Conservation (phyloP, 1,284 basidiomycete species). For the Cerrena zonata region DNA sequence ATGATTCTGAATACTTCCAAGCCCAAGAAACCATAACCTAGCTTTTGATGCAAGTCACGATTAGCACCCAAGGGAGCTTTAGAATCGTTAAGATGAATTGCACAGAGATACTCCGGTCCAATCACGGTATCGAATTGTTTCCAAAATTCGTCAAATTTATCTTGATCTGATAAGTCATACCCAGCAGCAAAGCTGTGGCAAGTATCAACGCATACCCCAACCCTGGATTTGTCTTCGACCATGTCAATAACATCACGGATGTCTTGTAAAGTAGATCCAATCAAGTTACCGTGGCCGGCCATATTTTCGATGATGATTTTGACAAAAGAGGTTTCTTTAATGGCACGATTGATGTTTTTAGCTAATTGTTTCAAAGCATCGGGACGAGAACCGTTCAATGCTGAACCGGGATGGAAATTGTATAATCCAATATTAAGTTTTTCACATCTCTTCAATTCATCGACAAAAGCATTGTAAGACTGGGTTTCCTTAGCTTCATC, state of each 20-base stretch:
- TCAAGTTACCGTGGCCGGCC: constrained; percentile 78
- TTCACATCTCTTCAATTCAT: constrained; percentile 79
- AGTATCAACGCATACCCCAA: constrained; percentile 83
- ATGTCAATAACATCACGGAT: constrained; percentile 63
- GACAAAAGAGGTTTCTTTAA: constrained; percentile 60
- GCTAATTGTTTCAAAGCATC: constrained; percentile 66
- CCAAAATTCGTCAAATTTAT: constrained; percentile 19
- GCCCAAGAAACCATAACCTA: constrained; percentile 73
- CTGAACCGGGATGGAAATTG: constrained; percentile 85
- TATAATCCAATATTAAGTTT: constrained; percentile 69
- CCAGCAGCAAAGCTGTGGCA: constrained; percentile 63
- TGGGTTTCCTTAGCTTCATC: constrained; percentile 69
- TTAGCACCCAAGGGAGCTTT: constrained; percentile 60
- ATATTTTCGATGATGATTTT: constrained; percentile 80
- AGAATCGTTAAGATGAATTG: constrained; percentile 83
- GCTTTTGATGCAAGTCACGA: constrained; percentile 79
- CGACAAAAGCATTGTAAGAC: constrained; percentile 76
- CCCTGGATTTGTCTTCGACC: constrained; percentile 68
- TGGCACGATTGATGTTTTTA: constrained; percentile 70
- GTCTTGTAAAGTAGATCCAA: constrained; percentile 70
- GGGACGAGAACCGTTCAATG: background rate
- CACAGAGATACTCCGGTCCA: constrained; percentile 68
- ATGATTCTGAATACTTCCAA: constrained; percentile 62
- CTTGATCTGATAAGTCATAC: constrained; percentile 75
- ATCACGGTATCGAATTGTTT: constrained; percentile 60